phyloP scores from a whole-genome alignment of 2,329 filamentous ascomycete genomes.

The Akanthomyces dipterigenus region DNA sequence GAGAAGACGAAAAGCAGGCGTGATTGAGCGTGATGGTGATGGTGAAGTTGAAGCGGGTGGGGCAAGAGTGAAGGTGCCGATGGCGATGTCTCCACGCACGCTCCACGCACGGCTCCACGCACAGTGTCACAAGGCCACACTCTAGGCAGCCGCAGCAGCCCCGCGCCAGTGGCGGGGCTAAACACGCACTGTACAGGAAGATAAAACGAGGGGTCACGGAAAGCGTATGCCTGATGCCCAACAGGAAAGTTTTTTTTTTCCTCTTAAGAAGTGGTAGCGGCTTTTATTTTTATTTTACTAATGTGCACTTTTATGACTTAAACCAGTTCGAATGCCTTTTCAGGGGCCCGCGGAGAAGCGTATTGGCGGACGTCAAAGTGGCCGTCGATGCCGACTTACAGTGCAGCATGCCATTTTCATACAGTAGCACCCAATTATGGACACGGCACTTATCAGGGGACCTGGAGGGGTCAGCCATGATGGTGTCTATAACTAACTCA shows the following conservation, averaged over 20 bases:
- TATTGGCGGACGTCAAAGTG: too few relatives aligned
- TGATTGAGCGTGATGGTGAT: conserved; percentile 15
- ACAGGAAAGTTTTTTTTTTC: too few relatives aligned
- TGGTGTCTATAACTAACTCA: not conserved
- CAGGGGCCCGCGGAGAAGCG: too few relatives aligned
- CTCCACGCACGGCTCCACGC: conserved; percentile 7
- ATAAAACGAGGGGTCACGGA: not conserved
- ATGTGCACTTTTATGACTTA: too few relatives aligned
- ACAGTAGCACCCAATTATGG: conserved; percentile 2
- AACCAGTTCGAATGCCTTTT: too few relatives aligned
- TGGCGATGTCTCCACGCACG: conserved; percentile 1
- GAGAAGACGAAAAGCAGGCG: conserved; percentile 15
- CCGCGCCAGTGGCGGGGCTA: not conserved
- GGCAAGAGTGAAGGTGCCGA: conserved; percentile 19
- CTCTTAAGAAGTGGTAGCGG: too few relatives aligned
- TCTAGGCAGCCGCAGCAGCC: conserved; percentile 3
- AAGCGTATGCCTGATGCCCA: too few relatives aligned
- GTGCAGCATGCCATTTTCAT: not conserved
- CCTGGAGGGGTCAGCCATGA: not conserved
- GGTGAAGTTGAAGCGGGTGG: conserved; percentile 24
- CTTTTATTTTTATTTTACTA: not conserved
- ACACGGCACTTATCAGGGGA: not conserved
- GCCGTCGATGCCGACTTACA: not conserved
- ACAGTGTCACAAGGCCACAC: conserved; percentile 10
- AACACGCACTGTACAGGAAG: not conserved